These are phyloP conservation scores for Verticillium longisporum DNA, from an alignment of 2,329 filamentous ascomycete genomes.

Conservation along the genomic window DNA sequence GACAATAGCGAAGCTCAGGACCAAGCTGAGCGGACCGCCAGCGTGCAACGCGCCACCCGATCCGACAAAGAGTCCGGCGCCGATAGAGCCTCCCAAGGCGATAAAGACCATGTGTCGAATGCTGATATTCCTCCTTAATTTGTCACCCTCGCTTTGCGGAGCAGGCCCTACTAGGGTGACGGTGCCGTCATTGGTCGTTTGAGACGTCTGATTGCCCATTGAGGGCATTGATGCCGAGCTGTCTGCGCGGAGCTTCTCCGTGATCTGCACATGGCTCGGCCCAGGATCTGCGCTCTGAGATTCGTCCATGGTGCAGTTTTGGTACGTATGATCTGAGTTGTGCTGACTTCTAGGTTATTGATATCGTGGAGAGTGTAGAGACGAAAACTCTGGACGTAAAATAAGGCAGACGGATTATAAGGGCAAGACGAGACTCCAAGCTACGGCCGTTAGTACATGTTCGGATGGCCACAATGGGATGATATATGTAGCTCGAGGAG, in stretches of 20 bases:
- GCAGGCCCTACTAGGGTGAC: background rate
- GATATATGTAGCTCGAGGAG: background rate
- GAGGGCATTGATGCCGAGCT: background rate
- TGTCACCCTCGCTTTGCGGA: constrained; percentile 2
- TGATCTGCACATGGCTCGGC: background rate
- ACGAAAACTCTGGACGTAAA: background rate
- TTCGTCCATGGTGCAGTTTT: background rate
- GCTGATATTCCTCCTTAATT: constrained; percentile 19
- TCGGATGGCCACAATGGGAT: background rate
- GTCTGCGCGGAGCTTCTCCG: background rate
- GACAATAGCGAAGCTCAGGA: constrained; percentile 23
- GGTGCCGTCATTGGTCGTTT: background rate
- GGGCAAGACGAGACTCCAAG: no score
- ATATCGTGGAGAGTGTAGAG: background rate
- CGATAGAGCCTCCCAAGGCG: constrained; percentile 27
- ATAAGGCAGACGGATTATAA: no score
- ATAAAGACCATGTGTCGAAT: constrained; percentile 27
- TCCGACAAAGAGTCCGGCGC: constrained; percentile 26
- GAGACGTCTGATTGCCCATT: background rate
- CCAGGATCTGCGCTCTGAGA: background rate
- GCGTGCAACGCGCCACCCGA: constrained; percentile 21
- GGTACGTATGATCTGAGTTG: background rate
- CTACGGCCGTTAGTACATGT: background rate
- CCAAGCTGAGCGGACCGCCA: constrained; percentile 21
- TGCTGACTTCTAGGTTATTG: background rate